These are phyloP conservation scores for Diaporthe citriasiana DNA, from an alignment of 2,329 filamentous ascomycete genomes.

Conservation along the genomic window DNA sequence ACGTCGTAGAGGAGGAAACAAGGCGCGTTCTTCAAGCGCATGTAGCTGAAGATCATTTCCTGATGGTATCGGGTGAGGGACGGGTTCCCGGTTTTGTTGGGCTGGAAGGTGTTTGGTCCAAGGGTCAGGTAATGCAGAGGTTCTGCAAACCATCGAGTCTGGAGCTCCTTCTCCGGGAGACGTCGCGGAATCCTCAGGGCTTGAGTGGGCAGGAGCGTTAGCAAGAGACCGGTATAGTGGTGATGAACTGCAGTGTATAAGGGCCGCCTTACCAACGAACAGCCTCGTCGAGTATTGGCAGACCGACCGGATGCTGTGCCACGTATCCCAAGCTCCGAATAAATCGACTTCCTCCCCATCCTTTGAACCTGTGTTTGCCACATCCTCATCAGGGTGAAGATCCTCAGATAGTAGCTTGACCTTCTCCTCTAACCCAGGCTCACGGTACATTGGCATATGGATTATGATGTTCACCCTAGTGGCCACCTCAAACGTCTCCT, in stretches of 20 bases:
- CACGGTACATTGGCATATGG: slow-evolving; percentile 86
- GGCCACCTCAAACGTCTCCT: slow-evolving; percentile 82
- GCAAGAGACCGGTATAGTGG: background rate
- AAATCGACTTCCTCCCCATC: slow-evolving; percentile 72
- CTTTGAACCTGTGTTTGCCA: slow-evolving; percentile 31
- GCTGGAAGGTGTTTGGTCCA: slow-evolving; percentile 66
- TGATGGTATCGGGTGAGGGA: slow-evolving; percentile 74
- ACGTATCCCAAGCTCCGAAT: slow-evolving; percentile 91
- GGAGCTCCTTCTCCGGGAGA: slow-evolving; percentile 71
- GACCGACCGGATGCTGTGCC: slow-evolving; percentile 87
- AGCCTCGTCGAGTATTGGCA: slow-evolving; percentile 89
- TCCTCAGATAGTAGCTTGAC: slow-evolving; percentile 65
- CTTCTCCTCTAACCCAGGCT: slow-evolving; percentile 70
- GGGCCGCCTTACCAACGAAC: slow-evolving; percentile 80
- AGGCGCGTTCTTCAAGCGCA: slow-evolving; percentile 74
- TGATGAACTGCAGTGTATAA: slow-evolving; percentile 11
- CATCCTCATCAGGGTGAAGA: slow-evolving; percentile 52
- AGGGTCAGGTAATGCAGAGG: slow-evolving; percentile 75
- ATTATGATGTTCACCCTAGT: slow-evolving; percentile 85
- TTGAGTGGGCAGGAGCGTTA: slow-evolving; percentile 47
- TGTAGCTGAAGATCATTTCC: slow-evolving; percentile 71
- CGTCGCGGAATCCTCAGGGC: slow-evolving; percentile 70
- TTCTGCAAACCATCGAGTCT: slow-evolving; percentile 78
- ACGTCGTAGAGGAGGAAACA: slow-evolving; percentile 76
- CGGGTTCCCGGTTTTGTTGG: slow-evolving; percentile 73